Conservation (phyloP, 768 basidiomycete genomes). For the Podaxis sp. region DNA sequence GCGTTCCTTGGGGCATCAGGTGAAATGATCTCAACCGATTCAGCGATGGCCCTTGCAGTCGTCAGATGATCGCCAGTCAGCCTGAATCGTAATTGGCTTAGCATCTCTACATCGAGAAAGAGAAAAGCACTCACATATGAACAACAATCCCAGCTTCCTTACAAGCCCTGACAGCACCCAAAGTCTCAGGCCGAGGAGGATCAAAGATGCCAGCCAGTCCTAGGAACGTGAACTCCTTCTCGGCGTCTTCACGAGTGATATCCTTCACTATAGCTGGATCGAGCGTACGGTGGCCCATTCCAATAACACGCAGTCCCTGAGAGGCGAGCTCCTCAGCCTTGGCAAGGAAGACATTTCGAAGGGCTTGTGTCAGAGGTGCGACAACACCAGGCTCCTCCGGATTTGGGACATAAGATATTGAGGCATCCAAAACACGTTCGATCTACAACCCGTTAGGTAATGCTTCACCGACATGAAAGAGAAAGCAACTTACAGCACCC, state of each 20-base stretch:
- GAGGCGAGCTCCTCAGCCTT: conserved; percentile 39
- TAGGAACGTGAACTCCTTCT: conserved; percentile 48
- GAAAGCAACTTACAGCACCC: conserved; percentile 32
- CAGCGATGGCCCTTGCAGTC: conserved; percentile 53
- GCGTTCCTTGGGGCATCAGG: conserved; percentile 39
- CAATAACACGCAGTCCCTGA: conserved; percentile 43
- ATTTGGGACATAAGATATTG: conserved; percentile 31
- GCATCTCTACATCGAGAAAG: not conserved
- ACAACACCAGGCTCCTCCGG: conserved; percentile 25
- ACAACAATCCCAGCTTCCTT: conserved; percentile 52
- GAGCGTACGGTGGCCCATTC: conserved; percentile 30
- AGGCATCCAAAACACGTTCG: conserved; percentile 52
- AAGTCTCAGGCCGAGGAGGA: conserved; percentile 54
- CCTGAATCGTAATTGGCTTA: conserved; percentile 30
- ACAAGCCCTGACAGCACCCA: conserved; percentile 50
- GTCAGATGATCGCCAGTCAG: conserved; percentile 54
- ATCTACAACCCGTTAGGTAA: conserved; percentile 22
- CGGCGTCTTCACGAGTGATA: conserved; percentile 42
- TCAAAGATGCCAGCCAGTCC: conserved; percentile 58
- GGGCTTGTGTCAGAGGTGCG: conserved; percentile 29
- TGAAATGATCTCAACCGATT: conserved; percentile 45
- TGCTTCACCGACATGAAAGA: not conserved
- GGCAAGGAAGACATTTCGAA: conserved; percentile 26
- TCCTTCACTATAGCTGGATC: conserved; percentile 21
- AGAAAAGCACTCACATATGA: conserved; percentile 31